These are phyloP conservation scores for Mallotus repandus DNA, from an alignment of 441 rosid species.

Conservation along the genomic window DNA sequence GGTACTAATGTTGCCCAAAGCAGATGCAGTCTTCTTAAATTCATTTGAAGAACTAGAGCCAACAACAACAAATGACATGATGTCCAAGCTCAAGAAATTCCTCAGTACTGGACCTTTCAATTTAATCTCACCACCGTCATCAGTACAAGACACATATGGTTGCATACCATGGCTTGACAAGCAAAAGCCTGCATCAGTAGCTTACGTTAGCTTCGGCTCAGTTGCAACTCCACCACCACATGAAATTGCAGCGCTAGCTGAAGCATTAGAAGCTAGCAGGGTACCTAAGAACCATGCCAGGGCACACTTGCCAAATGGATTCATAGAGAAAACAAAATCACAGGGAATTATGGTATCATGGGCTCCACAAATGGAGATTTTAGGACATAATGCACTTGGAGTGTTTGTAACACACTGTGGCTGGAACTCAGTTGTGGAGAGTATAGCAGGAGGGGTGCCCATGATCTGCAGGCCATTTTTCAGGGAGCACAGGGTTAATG, in stretches of 20 bases:
- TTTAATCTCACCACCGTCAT: conserved; percentile 22
- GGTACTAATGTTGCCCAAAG: conserved; percentile 46
- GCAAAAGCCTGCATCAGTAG: conserved; percentile 34
- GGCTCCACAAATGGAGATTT: conserved; percentile 3
- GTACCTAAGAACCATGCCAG: conserved; percentile 25
- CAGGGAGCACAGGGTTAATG: conserved; percentile 12
- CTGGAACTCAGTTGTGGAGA: conserved; percentile 13
- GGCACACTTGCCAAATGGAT: conserved; percentile 27
- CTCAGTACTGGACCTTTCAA: conserved; percentile 50
- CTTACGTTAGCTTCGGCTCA: conserved; percentile 34
- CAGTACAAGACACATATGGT: conserved; percentile 7
- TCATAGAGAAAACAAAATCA: conserved; percentile 24
- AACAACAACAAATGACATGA: conserved; percentile 33
- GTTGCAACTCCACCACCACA: conserved; percentile 27
- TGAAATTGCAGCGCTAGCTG: conserved; percentile 30
- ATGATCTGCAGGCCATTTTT: conserved; percentile 21
- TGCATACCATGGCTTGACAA: conserved; percentile 38
- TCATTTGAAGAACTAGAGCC: conserved; percentile 59
- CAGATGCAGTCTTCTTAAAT: conserved; percentile 51
- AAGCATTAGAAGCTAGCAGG: conserved; percentile 26
- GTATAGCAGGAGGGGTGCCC: conserved; percentile 14
- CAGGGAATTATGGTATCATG: conserved; percentile 28
- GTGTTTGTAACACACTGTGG: conserved; percentile 16
- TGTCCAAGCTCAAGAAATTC: conserved; percentile 37
- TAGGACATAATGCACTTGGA: not conserved